These are phyloP conservation scores for Candida tibetensis DNA, from an alignment of 805 yeast species.

Conservation along the genomic window DNA sequence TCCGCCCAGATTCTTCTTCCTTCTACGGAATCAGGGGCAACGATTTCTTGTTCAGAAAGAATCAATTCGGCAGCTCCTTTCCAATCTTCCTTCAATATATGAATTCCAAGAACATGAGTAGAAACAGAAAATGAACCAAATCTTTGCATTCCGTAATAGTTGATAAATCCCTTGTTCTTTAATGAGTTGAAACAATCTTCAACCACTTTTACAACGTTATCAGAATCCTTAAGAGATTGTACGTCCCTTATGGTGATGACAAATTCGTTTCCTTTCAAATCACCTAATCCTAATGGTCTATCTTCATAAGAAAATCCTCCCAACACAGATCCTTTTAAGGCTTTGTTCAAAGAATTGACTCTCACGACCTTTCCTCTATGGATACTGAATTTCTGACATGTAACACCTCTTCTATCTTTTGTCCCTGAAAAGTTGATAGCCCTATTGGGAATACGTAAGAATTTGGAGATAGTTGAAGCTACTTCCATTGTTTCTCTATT, in stretches of 20 bases:
- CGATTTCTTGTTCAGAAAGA: slow-evolving; percentile 81
- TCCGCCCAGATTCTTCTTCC: slow-evolving; percentile 82
- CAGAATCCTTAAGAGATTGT: slow-evolving; percentile 28
- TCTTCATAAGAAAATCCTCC: slow-evolving; percentile 77
- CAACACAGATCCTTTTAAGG: slow-evolving; percentile 70
- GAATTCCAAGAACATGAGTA: slow-evolving; percentile 81
- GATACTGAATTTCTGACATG: slow-evolving; percentile 78
- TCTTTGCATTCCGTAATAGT: slow-evolving; percentile 97
- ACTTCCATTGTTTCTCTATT: slow-evolving; percentile 98
- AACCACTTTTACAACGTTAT: slow-evolving; percentile 45
- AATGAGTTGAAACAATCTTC: slow-evolving; percentile 55
- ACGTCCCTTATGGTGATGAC: slow-evolving; percentile 80
- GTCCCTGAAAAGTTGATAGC: slow-evolving; percentile 86
- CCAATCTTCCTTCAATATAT: slow-evolving; percentile 72
- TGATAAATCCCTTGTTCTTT: slow-evolving; percentile 73
- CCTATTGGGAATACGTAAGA: slow-evolving; percentile 71
- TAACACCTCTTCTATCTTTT: slow-evolving; percentile 93
- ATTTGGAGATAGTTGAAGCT: slow-evolving; percentile 67
- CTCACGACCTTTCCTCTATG: slow-evolving; percentile 70
- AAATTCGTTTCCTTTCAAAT: slow-evolving; percentile 85
- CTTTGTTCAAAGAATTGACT: slow-evolving; percentile 70
- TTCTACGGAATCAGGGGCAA: slow-evolving; percentile 76
- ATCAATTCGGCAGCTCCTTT: slow-evolving; percentile 74
- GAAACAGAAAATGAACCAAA: slow-evolving; percentile 95
- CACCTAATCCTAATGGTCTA: slow-evolving; percentile 69